A percentile compares a stretch with the other conserved stretches of the same genome.
phyloP scores from a whole-genome alignment of 805 yeast species.

The Kuraishia cidri region DNA sequence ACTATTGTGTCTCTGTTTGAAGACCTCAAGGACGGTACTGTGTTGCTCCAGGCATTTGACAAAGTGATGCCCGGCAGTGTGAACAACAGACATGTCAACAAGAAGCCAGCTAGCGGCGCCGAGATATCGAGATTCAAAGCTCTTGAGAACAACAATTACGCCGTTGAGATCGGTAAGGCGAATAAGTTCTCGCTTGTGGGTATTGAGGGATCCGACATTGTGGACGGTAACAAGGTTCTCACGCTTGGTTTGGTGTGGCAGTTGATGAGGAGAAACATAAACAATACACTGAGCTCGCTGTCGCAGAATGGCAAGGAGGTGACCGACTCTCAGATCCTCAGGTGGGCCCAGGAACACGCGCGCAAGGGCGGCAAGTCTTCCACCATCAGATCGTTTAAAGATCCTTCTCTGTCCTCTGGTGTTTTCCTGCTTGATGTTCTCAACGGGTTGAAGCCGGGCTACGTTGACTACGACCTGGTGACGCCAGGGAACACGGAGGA shows the following conservation, averaged over 20 bases:
- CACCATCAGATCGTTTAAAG: conserved; percentile 78
- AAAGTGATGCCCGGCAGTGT: conserved; percentile 94
- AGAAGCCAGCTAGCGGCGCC: conserved; percentile 65
- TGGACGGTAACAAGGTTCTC: conserved; percentile 84
- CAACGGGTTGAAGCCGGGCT: conserved; percentile 93
- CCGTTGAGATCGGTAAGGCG: conserved; percentile 93
- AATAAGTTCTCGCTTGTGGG: conserved; percentile 92
- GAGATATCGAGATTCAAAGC: conserved; percentile 91
- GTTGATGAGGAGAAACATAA: conserved; percentile 93
- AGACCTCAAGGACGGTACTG: conserved; percentile 88
- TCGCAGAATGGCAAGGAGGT: conserved; percentile 68
- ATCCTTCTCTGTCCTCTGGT: conserved; percentile 66
- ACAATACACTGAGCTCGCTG: conserved; percentile 67
- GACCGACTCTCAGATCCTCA: conserved; percentile 77
- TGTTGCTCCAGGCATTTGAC: conserved; percentile 86
- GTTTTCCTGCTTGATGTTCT: conserved; percentile 82
- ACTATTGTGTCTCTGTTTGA: conserved; percentile 87
- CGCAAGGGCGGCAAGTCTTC: conserved; percentile 74
- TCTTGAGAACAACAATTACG: conserved; percentile 94
- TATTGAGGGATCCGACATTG: conserved; percentile 95
- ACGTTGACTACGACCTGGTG: conserved; percentile 92
- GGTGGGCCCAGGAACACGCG: conserved; percentile 89
- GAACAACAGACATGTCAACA: conserved; percentile 69
- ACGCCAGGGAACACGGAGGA: conserved; percentile 72
- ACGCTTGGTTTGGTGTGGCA: conserved; percentile 97